phyloP scores from a whole-genome alignment of 768 basidiomycete genomes.

The Tulasnella sp. region DNA sequence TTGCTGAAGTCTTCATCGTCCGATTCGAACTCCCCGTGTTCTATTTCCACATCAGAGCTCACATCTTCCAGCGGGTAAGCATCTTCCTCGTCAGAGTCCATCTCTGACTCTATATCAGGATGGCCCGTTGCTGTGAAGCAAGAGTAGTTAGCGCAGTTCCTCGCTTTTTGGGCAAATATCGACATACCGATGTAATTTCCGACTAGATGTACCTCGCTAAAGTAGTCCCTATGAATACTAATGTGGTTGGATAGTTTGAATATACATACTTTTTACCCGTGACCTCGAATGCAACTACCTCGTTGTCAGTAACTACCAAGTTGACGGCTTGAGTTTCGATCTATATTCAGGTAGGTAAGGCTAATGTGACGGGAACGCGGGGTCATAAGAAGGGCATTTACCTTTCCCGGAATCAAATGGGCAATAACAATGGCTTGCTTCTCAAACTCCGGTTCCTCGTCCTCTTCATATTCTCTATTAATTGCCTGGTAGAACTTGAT shows the following conservation, averaged over 20 bases:
- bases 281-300: constrained; percentile 29
- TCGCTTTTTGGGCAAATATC: neutral
- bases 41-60: constrained; percentile 26
- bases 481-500: constrained; percentile 20
- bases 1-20: constrained; percentile 24
- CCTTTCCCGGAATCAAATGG: constrained; percentile 27
- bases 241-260: neutral
- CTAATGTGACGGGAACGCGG: neutral
- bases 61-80: constrained; percentile 24
- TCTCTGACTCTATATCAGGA: neutral
- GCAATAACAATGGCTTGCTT: constrained; percentile 21
- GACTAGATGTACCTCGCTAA: constrained; percentile 28
- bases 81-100: constrained; percentile 14
- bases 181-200: constrained; percentile 29
- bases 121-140: neutral
- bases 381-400: constrained; percentile 16
- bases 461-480: constrained; percentile 22
- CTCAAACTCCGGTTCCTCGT: constrained; percentile 19
- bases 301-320: constrained; percentile 28
- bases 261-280: constrained; percentile 30
- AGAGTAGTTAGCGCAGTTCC: neutral
- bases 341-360: constrained; percentile 17
- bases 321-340: constrained; percentile 28
- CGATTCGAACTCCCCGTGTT: constrained; percentile 20
- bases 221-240: constrained; percentile 8